A percentile compares a stretch with the other conserved stretches of the same genome.
These are phyloP conservation scores for Geosmithia flava DNA, from an alignment of 2,329 filamentous ascomycete genomes.

Conservation along the genomic window DNA sequence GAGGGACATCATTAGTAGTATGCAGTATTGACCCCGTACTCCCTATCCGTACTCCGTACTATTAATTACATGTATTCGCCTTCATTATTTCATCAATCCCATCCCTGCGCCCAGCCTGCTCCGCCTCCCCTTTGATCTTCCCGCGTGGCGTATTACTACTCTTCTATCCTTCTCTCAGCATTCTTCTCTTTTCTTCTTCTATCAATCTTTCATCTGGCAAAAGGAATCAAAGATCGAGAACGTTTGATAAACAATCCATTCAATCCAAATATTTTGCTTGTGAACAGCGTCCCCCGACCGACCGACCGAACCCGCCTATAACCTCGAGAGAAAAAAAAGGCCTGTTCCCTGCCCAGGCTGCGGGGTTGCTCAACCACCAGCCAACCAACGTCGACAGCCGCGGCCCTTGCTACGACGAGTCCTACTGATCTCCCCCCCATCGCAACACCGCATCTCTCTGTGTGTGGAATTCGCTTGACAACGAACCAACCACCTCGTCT, in stretches of 20 bases:
- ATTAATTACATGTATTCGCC: too few species aligned
- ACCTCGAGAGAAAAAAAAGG: background rate
- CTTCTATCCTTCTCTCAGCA: background rate
- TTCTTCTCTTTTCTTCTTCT: background rate
- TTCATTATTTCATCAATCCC: background rate
- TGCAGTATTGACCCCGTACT: too few species aligned
- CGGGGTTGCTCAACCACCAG: constrained; percentile 1
- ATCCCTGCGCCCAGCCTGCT: background rate
- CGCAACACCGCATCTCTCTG: background rate
- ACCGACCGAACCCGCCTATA: background rate
- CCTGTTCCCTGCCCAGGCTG: background rate
- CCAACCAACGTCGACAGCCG: constrained; percentile 1
- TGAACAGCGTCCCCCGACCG: background rate
- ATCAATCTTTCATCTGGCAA: background rate
- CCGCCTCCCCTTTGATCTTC: background rate
- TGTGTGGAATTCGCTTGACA: background rate
- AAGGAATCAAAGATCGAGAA: too few species aligned
- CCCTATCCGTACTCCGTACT: too few species aligned
- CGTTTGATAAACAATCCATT: background rate
- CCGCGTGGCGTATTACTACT: background rate
- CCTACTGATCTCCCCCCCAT: background rate
- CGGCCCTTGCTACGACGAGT: constrained; percentile 1
- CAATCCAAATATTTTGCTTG: background rate
- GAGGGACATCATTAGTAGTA: too few species aligned
- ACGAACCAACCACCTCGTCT: background rate